Evolutionary conservation across 179 eudicot genomes (phyloP), one percentile per base, ranked within the genome.

Genomic region (Drosera spatulata): DNA sequence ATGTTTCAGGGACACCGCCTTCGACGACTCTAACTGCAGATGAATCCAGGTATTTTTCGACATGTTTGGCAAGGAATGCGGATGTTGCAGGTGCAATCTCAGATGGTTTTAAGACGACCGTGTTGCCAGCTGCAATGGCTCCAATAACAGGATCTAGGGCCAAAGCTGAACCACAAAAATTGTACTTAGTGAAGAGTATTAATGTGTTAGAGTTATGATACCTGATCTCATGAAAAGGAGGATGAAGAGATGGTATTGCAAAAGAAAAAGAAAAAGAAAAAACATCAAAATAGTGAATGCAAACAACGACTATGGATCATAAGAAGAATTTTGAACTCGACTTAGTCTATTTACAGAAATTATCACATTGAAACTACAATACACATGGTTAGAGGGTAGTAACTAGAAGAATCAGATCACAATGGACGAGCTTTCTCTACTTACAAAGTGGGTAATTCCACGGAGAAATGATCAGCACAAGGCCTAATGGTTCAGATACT

Each of bases 81-180:
- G 97, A 84, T 37, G 87, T 70, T 43, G 93, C 87, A 39, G 95
- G 82, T 72, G 97, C 65, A 55, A 89, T 38, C 78, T 89, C 97
- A 22, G 97, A 89, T 59, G 97, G 91, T 71, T 89, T 89, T 74
- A 89, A 68, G 56, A 84, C 88, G 41, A 87, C 85, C 44, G 80
- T 79, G 77, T 89, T 89, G 45, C 97, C 97, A 45, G 95, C 97
- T 9, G 95, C 85, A 67, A 89, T 78, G 65, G 97, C 97, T 69
- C 91, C 97, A 74, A 89, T 61, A 49, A 89, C 82, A 46, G 97
- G 97, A 77, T 89, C 91, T 55, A 89, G 77, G 45, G 95, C 84
- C 68, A 89, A 69, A 67, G 74, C 97, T 87, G 84, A 58, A 63
- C 55, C 56, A 60, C 33, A 54, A 10, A 50, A 50, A 61, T 4